phyloP scores from a whole-genome alignment of 176 grass and related monocot genomes.

The Canna indica region DNA sequence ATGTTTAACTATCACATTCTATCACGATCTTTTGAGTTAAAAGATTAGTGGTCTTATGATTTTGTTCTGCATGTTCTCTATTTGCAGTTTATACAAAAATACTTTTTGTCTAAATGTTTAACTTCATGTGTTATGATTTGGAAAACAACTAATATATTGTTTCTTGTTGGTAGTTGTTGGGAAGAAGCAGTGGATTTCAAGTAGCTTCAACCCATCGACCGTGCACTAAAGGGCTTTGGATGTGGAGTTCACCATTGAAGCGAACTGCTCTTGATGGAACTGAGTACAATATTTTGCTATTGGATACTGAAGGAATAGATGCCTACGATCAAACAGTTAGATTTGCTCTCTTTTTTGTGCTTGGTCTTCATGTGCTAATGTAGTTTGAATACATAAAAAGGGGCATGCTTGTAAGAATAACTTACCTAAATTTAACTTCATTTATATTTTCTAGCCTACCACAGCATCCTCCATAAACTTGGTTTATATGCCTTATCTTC shows the following conservation, averaged over 20 bases:
- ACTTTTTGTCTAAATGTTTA: background rate
- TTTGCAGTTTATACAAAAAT: background rate
- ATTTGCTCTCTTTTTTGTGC: conserved; percentile 1
- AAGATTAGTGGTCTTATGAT: background rate
- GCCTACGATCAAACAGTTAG: conserved; percentile 95
- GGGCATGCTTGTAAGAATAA: too few relatives aligned
- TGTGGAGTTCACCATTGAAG: conserved; percentile 91
- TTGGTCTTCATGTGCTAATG: background rate
- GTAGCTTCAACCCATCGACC: conserved; percentile 90
- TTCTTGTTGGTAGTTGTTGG: conserved; percentile 48
- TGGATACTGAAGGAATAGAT: conserved; percentile 98
- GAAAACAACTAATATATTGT: background rate
- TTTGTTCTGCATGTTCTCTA: background rate
- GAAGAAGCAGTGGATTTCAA: conserved; percentile 84
- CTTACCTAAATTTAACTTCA: too few relatives aligned
- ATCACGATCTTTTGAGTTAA: background rate
- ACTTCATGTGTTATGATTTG: background rate
- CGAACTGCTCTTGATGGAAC: conserved; percentile 82
- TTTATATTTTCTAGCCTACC: too few relatives aligned
- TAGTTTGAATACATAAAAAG: background rate
- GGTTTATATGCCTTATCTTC: too few relatives aligned
- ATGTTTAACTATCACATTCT: background rate
- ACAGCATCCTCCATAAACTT: too few relatives aligned
- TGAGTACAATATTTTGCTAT: conserved; percentile 76
- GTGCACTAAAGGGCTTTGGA: conserved; percentile 99